Evolutionary conservation across 345 rosid genomes (phyloP), one percentile per base, ranked within the genome.

Genomic region (Garcia nutans): DNA sequence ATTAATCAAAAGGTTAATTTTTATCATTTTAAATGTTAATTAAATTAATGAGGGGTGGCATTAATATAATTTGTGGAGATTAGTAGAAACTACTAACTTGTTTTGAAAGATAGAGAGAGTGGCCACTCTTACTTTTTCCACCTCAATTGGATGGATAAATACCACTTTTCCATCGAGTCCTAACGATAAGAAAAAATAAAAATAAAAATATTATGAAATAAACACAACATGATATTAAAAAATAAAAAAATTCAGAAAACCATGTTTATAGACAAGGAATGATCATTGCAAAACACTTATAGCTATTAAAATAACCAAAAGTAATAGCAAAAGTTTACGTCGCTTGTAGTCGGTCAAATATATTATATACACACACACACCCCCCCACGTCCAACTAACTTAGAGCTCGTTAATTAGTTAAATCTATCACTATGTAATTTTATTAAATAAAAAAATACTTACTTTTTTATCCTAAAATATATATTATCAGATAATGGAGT

Each of bases 101-200:
- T 11, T 19, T 37, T 37, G 41, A 65, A 45, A 42, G 58, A 65
- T 2, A 50, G 24, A 13, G 65, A 50, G 69, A 81, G 80, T 84
- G 84, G 87, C 76, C 87, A 81, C 73, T 65, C 73, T 55, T 61
- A 41, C 57, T 73, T 65, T 22, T 56, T 71, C 84, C 84, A 81
- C 84, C 70, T 70, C 70, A 71, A 70, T 79, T 80, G 82, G 80
- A 82, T 73, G 77, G 74, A 76, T 55, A 75, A 10, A 47, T 47
- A 65, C 44, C 74, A 67, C 71, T 74, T 77, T 59, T 72, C 85
- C 83, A 79, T 79, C 71, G 73, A 57, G 71, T 44, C 72, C 22
- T 59, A 49, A 77, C 73, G 85, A 84, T 82, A 81, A 78, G 54
- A 64, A 75, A 80, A 75, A 68, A 64, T 22, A 50, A 7, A 33